Conservation (phyloP, 169 alveolate species). For the Plasmodium yoelii region DNA sequence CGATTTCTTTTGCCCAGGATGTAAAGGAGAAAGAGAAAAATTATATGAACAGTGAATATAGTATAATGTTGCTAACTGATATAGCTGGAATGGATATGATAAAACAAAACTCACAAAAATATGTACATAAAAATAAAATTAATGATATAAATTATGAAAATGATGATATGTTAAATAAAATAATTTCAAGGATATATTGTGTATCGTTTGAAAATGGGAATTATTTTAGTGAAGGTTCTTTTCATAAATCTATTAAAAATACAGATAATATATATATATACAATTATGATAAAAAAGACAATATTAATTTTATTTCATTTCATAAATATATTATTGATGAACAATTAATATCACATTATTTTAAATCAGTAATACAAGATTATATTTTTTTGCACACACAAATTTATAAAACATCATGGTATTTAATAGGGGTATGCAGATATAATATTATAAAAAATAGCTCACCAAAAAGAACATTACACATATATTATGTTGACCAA, state of each 20-base stretch:
- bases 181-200: slow-evolving; percentile 45
- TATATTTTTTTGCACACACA: slow-evolving; percentile 53
- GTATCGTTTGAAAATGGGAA: slow-evolving; percentile 49
- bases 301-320: slow-evolving; percentile 26
- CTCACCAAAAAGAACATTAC: slow-evolving; percentile 11
- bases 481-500: slow-evolving; percentile 48
- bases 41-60: slow-evolving; percentile 47
- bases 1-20: slow-evolving; percentile 45
- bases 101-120: neutral
- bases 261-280: slow-evolving; percentile 27
- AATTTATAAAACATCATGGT: slow-evolving; percentile 63
- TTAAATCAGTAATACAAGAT: slow-evolving; percentile 44
- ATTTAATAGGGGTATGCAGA: slow-evolving; percentile 55
- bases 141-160: slow-evolving; percentile 14
- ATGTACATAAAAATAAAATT: neutral
- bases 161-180: slow-evolving; percentile 20
- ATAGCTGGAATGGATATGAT: slow-evolving; percentile 9
- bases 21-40: slow-evolving; percentile 11
- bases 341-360: slow-evolving; percentile 13
- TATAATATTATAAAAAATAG: slow-evolving; percentile 50
- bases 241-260: slow-evolving; percentile 37
- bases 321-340: slow-evolving; percentile 61
- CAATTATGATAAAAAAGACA: slow-evolving; percentile 9
- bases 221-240: slow-evolving; percentile 2
- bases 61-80: slow-evolving; percentile 47